Base-by-base conservation (phyloP, 441 rosid species). In the Theobroma grandiflorum region DNA sequence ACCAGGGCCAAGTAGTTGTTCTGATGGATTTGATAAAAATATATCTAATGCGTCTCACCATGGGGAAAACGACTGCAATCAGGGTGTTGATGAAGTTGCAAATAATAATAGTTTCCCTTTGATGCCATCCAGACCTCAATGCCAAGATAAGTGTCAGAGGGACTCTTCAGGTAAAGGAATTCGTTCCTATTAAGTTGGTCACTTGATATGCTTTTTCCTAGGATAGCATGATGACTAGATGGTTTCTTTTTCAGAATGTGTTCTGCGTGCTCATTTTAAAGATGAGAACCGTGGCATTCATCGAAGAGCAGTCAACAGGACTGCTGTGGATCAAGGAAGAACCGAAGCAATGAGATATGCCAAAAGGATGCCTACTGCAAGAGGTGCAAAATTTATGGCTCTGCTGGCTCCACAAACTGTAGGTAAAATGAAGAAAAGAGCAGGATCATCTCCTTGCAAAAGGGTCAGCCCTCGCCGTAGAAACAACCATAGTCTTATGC, bases 281-380 rank as follows among this genome's bases (percentile, higher is more conserved):
- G 26, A 7, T 35, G 80, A 84, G 80, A 79, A 47, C 43, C 66
- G 47, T 8, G 62, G 42, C 15, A 62, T 40, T 53, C 42, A 62
- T 33, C 80, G 71, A 63, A 71, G 80, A 77, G 50, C 65, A 55
- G 31, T 67, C 50, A 74, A 63, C 31, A 82, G 26, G 83, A 38
- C 20, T 43, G 33, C 9, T 0, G 50, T 42, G 52, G 75, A 78
- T 82, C 61, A 72, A 5, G 77, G 81, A 73, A 83, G 78, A 69
- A 64, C 4, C 43, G 89, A 85, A 86, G 93, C 92, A 53, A 3
- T 83, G 58, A 80, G 91, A 72, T 84, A 71, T 75, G 20, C 82
- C 26, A 85, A 61, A 80, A 84, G 65, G 66, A 79, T 81, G 82
- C 71, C 76, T 67, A 22, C 49, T 42, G 20, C 82, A 47, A 84